Percentiles rank a stretch among this genome's conserved stretches.
Conservation (phyloP, 2,329 filamentous ascomycete genomes). For the Fusarium devonianum region DNA sequence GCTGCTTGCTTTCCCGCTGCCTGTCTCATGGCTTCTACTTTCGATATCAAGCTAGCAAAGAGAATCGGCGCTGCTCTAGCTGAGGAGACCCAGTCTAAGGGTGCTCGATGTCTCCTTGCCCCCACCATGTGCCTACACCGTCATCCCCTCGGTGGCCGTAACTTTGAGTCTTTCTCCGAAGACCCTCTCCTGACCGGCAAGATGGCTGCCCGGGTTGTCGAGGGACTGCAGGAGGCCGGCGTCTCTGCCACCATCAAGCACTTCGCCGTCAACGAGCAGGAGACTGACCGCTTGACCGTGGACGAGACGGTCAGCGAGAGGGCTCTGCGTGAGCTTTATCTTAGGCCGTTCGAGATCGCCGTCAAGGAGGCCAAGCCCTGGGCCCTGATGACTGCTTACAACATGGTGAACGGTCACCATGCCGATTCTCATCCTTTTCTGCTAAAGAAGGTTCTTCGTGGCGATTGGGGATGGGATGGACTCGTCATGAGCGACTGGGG, state of each 20-base stretch:
- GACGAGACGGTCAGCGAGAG: constrained; percentile 41
- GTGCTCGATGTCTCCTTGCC: constrained; percentile 69
- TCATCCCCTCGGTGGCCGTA: constrained; percentile 40
- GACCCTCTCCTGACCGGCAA: constrained; percentile 40
- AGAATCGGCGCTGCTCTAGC: constrained; percentile 66
- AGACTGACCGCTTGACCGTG: constrained; percentile 40
- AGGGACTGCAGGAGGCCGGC: constrained; percentile 50
- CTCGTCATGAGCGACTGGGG: constrained; percentile 51
- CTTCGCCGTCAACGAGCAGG: constrained; percentile 53
- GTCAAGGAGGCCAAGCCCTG: constrained; percentile 51
- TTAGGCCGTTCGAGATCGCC: constrained; percentile 51
- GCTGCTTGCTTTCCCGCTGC: constrained; percentile 43
- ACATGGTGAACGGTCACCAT: constrained; percentile 51
- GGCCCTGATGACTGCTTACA: constrained; percentile 47
- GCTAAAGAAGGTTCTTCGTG: constrained; percentile 48
- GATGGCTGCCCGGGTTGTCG: constrained; percentile 43
- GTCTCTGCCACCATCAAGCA: constrained; percentile 54
- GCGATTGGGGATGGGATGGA: constrained; percentile 53
- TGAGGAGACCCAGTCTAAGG: constrained; percentile 64
- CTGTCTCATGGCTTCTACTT: constrained; percentile 64
- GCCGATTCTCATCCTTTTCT: constrained; percentile 42
- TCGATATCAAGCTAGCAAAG: constrained; percentile 64
- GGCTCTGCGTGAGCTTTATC: constrained; percentile 41
- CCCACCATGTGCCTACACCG: constrained; percentile 43
- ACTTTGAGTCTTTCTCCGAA: constrained; percentile 42